phyloP scores from a whole-genome alignment of 2,329 filamentous ascomycete genomes.

The Aspergillus puulaauensis region DNA sequence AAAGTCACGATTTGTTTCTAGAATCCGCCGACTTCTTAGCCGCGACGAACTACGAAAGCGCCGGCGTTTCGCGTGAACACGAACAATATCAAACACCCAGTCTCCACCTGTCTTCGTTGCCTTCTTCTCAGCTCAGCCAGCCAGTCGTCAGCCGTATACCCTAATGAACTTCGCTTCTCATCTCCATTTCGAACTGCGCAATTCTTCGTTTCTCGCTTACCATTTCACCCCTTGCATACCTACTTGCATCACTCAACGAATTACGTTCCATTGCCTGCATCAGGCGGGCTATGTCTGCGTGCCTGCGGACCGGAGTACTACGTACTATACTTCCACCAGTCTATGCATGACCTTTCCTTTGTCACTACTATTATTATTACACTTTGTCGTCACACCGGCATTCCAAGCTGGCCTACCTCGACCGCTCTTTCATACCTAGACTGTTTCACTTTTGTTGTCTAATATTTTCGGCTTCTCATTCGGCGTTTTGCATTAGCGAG shows the following conservation, averaged over 20 bases:
- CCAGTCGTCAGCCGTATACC: neutral
- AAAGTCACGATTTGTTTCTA: constrained; percentile 30
- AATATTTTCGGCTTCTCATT: neutral
- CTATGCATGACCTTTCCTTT: neutral
- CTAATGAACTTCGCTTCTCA: constrained; percentile 8
- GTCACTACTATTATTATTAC: neutral
- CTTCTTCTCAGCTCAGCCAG: neutral
- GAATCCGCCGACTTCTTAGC: constrained; percentile 32
- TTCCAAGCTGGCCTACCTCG: neutral
- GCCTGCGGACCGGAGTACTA: neutral
- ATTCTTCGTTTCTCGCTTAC: neutral
- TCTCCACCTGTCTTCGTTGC: neutral
- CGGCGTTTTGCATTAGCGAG: constrained; percentile 12
- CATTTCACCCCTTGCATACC: neutral
- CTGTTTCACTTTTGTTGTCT: neutral
- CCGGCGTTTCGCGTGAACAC: constrained; percentile 18
- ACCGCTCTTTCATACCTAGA: neutral
- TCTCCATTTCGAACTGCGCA: constrained; percentile 6
- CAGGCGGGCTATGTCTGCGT: neutral
- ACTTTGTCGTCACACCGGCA: neutral
- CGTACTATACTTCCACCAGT: neutral
- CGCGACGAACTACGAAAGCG: constrained; percentile 32
- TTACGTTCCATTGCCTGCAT: constrained; percentile 5
- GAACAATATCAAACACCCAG: neutral
- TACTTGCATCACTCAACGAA: constrained; percentile 6